A percentile compares a stretch with the other conserved stretches of the same genome.
These are phyloP conservation scores for Lichtheimia ornata DNA, from an alignment of 371 early-diverging fungal species.

Conservation along the genomic window DNA sequence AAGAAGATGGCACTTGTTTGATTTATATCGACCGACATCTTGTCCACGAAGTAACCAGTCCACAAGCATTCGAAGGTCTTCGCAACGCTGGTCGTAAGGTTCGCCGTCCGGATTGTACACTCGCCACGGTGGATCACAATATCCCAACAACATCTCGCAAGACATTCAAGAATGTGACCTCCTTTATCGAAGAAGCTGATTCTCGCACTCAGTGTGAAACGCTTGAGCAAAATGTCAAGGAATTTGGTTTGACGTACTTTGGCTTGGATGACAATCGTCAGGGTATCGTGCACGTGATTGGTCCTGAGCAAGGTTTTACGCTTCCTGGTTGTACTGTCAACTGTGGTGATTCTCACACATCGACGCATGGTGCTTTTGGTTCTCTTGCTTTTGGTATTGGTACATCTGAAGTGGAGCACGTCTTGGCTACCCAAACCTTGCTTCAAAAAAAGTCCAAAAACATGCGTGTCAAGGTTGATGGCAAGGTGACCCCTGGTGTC, in stretches of 20 bases:
- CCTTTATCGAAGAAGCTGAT: conserved; percentile 67
- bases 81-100: conserved; percentile 59
- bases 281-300: conserved; percentile 76
- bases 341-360: conserved; percentile 76
- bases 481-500: conserved; percentile 53
- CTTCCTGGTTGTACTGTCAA: conserved; percentile 72
- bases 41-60: conserved; percentile 70
- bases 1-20: conserved; percentile 63
- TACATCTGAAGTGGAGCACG: conserved; percentile 76
- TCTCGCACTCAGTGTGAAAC: conserved; percentile 66
- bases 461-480: conserved; percentile 64
- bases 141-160: conserved; percentile 62
- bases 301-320: conserved; percentile 78
- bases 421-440: conserved; percentile 72
- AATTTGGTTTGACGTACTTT: conserved; percentile 70
- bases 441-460: conserved; percentile 70
- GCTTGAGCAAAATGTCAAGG: conserved; percentile 64
- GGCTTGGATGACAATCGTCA: conserved; percentile 66
- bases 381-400: conserved; percentile 77
- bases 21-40: conserved; percentile 74
- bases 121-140: conserved; percentile 77
- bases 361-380: conserved; percentile 77
- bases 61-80: conserved; percentile 72
- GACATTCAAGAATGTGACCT: conserved; percentile 54
- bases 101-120: conserved; percentile 65